Evolutionary conservation across 2,329 filamentous ascomycete species (phyloP), one percentile per base, ranked within the genome.

Genomic region (Diplocarpon rosae): DNA sequence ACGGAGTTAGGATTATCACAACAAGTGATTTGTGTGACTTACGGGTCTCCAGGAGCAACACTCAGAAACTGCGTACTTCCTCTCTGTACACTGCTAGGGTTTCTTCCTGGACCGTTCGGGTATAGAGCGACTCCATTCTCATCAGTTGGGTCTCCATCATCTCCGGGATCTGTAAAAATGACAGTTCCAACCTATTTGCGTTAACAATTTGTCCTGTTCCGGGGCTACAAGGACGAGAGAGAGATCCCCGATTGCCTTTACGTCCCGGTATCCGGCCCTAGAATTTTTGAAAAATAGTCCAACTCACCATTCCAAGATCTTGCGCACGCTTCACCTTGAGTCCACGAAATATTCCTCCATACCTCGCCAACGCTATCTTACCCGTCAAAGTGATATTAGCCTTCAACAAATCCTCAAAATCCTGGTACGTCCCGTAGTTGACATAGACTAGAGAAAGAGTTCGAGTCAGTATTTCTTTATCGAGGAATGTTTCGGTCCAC

Each of bases 321-420:
- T 94, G 84, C 1, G 90, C 90, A 40, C 88, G 78, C 70, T 94
- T 95, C 45, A 95, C 78, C 64, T 95, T 96, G 51, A 96, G 71
- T 0, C 89, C 90, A 43, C 90, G 76, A 69, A 95, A 95, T 49
- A 90, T 80, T 37, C 76, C 72, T 13, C 90, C 90, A 61, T 96
- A 95, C 59, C 84, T 88, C 35, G 76, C 82, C 49, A 96, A 69
- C 1, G 85, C 88, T 54, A 96, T 90, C 65, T 94, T 94, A 38
- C 88, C 90, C 53, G 80, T 63, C 33, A 96, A 67, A 46, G 75
- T 79, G 46, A 95, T 66, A 52, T 87, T 86, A 31, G 85, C 82
- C 32, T 77, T 72, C 35, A 83, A 59, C 12, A 96, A 71, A 52
- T 94, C 87, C 55, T 92, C 83, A 53, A 81, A 96, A 61, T 96